phyloP scores from a whole-genome alignment of 139 green algal genomes.

The Eudorina sp. region DNA sequence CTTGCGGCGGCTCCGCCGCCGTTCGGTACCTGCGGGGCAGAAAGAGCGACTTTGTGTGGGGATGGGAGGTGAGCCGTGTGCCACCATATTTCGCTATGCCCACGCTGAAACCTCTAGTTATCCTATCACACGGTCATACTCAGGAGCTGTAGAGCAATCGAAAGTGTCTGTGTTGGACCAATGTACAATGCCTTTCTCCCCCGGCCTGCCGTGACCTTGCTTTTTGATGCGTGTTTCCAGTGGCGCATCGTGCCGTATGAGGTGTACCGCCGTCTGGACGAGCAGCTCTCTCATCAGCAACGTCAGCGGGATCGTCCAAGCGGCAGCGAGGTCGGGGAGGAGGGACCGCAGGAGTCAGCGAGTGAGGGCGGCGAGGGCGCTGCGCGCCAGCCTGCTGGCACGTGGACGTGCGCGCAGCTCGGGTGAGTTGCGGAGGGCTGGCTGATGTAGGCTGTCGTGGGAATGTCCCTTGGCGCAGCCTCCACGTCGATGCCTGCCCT shows the following conservation, averaged over 20 bases:
- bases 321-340: not conserved
- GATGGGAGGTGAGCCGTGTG: not conserved
- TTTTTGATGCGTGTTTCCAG: not conserved
- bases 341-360: not conserved
- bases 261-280: constrained; percentile 27
- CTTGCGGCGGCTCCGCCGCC: too few species aligned
- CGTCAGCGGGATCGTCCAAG: not conserved
- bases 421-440: constrained; percentile 43
- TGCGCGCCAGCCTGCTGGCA: not conserved
- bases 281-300: constrained; percentile 29
- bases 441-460: too few species aligned
- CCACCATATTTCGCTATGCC: too few species aligned
- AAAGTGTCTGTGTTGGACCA: constrained; percentile 31
- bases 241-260: constrained; percentile 58
- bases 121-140: not conserved
- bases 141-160: not conserved
- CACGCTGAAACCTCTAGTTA: not conserved
- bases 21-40: too few species aligned
- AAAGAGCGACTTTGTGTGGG: too few species aligned
- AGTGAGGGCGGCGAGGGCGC: not conserved
- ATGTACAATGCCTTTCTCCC: too few species aligned
- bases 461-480: too few species aligned
- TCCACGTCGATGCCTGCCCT: too few species aligned
- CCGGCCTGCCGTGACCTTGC: not conserved
- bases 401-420: constrained; percentile 73